Base-by-base conservation (phyloP, 305 asterid genomes). In the Fraxinus angustifolia region DNA sequence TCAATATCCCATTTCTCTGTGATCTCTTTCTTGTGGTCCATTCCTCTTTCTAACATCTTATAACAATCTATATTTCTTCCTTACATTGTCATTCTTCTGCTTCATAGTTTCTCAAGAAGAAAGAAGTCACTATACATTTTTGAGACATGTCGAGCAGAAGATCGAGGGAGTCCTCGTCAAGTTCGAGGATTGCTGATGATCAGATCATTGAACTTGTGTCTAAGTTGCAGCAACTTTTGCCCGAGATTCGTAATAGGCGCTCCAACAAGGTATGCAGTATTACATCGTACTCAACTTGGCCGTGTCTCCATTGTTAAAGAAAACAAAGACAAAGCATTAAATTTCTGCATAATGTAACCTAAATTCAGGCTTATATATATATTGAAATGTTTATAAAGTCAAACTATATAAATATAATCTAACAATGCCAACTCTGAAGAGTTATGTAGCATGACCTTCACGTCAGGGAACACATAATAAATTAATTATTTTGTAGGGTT, bases 131-230 rank as follows among this genome's bases (percentile, higher is more conserved):
- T 14, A 4, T 48, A 21, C 21, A 76, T 2, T 8, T 36, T 77
- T 42, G n/a, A 34, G 0, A 73, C n/a, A 93, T 93, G 98, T 94
- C 98, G 0, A 91, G 91, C 80, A 92, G 97, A 88, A 91, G 98
- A 86, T 90, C 98, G 8, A 88, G 97, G 80, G 93, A 90, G 73
- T 79, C 96, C 12, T 19, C 87, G 3, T 80, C 87, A 2, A 88
- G 86, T n/a, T 80, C 96, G 0, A 86, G 98, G 80, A 94, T 94
- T 70, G 73, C 91, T 0, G 98, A 94, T 60, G 97, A 93, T 73
- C 97, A 94, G 81, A 94, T 94, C 73, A 90, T 91, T 58, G 95
- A 92, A 34, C 97, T 94, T 31, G 90, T 94, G 38, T 90, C 98
- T 82, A 92, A 92, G 86, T 86, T 94, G 45, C 98, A 92, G 77